Evolutionary conservation across 331 rosid species (phyloP), one percentile per base, ranked within the genome.

Genomic region (Spiraea crenata): DNA sequence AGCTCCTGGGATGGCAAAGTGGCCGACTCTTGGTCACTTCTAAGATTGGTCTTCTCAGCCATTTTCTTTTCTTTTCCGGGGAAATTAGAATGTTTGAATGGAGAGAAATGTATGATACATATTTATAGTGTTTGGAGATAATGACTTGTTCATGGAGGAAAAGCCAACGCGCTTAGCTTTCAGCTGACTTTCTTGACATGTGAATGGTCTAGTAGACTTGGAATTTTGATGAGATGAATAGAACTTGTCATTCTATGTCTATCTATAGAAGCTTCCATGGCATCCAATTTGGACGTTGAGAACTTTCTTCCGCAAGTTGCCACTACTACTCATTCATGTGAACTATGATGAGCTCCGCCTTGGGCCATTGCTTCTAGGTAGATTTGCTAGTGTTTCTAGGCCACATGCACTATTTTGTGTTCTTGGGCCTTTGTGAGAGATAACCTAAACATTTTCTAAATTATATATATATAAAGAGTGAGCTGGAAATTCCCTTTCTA

Each of bases 41-140:
- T 57, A 35, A 37, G 31, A 10, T 61, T 72, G 19, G n/a, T 4
- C 25, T 60, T 54, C 19, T 63, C 81, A 0, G 81, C 72, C 81
- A 77, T 72, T 25, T 3, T 37, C 11, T 14, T 25, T 39, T 41
- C 8, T 1, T 35, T 57, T 72, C 35, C 0, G 7, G 56, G 5
- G 5, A 20, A 5, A 44, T 44, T 40, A 41, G 35, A 49, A 49
- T 14, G 54, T 5, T 14, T 14, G 48, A n/a, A 17, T 14, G 6
- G 20, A 59, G 4, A 4, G 49, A 31, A 4, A 25, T 25, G 31
- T 25, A 25, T 55, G 59, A 42, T 19, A 2, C 14, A 10, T 46
- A 49, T 66, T 66, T 66, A 66, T 66, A 47, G 20, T 15, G 58
- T 9, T 15, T 16, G 58, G n/a, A 39, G 8, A 16, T n/a, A 50